phyloP scores from a whole-genome alignment of 331 rosid genomes.

The Erythrophleum ivorense region DNA sequence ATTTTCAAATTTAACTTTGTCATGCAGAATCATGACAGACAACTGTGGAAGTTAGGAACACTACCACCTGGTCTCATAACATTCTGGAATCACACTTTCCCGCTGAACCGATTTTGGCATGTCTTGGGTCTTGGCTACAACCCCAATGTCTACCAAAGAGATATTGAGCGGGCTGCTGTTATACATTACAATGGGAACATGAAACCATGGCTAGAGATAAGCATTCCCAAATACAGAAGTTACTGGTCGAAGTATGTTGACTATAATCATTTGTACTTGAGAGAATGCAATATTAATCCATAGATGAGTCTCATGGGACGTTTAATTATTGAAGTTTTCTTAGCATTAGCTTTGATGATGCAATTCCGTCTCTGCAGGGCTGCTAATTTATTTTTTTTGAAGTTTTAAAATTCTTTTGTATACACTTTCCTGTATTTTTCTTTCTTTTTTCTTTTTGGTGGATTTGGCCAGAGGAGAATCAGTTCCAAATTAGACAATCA shows the following conservation, averaged over 20 bases:
- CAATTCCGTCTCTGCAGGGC: conserved; percentile 51
- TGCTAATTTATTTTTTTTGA: conserved; percentile 24
- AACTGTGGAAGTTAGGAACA: conserved; percentile 96
- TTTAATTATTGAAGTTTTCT: conserved; percentile 41
- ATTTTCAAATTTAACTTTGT: conserved; percentile 21
- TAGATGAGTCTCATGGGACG: conserved; percentile 45
- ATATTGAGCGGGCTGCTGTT: conserved; percentile 85
- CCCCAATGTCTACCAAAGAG: conserved; percentile 74
- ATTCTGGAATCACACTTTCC: conserved; percentile 86
- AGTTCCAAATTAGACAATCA: conserved; percentile 32
- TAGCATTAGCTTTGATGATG: conserved; percentile 45
- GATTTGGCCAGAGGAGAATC: conserved; percentile 38
- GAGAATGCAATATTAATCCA: conserved; percentile 95
- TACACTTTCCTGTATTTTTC: conserved; percentile 38
- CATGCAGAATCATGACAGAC: conserved; percentile 84
- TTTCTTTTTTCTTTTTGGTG: conserved; percentile 12
- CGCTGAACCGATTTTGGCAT: conserved; percentile 79
- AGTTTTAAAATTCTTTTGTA: conserved; percentile 68
- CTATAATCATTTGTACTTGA: conserved; percentile 67
- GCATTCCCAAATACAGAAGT: conserved; percentile 81
- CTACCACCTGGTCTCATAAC: conserved; percentile 98
- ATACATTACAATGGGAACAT: conserved; percentile 95
- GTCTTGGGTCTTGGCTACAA: conserved; percentile 94
- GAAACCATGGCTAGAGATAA: conserved; percentile 99
- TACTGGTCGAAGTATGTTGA: conserved; percentile 83